A percentile compares a stretch with the other conserved stretches of the same genome.
These are phyloP conservation scores for Physcomitrellopsis africana DNA, from an alignment of 225 moss, liverwort and hornwort species.

Conservation along the genomic window DNA sequence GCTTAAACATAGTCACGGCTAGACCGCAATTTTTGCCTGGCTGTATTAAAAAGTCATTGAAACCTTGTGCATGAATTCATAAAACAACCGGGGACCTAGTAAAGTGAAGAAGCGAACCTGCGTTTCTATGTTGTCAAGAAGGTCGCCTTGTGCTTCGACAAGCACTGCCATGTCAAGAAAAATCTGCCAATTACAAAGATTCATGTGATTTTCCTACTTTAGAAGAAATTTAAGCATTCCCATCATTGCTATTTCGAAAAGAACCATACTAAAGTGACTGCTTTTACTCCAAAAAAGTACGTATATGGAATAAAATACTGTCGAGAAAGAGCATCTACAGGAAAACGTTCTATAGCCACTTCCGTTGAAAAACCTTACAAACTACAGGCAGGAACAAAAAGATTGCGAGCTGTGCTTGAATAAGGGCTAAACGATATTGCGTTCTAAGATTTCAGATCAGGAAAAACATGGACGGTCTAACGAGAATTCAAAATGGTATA, in stretches of 20 bases:
- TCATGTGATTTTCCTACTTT: background rate
- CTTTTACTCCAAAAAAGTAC: background rate
- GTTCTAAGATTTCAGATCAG: background rate
- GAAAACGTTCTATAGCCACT: background rate
- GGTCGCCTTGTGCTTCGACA: constrained; percentile 92
- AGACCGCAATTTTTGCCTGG: background rate
- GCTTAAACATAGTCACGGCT: constrained; percentile 16
- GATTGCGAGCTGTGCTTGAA: constrained; percentile 10
- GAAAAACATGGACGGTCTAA: background rate
- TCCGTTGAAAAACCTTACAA: background rate
- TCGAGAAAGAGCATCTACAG: background rate
- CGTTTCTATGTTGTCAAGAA: constrained; percentile 90
- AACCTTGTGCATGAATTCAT: too few species aligned
- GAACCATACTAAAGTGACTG: background rate
- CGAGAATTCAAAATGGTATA: background rate
- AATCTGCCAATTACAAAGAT: constrained; percentile 44
- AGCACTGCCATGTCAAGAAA: constrained; percentile 97
- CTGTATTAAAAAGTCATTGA: background rate
- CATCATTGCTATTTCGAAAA: background rate
- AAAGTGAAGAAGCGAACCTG: constrained; percentile 50
- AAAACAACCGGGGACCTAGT: background rate
- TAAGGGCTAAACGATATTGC: background rate
- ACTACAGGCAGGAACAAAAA: background rate
- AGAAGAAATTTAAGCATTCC: background rate
- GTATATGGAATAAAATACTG: background rate